A percentile compares a stretch with the other conserved stretches of the same genome.
phyloP scores from a whole-genome alignment of 352 stramenopile genomes.

The Phytophthora pluvialis region DNA sequence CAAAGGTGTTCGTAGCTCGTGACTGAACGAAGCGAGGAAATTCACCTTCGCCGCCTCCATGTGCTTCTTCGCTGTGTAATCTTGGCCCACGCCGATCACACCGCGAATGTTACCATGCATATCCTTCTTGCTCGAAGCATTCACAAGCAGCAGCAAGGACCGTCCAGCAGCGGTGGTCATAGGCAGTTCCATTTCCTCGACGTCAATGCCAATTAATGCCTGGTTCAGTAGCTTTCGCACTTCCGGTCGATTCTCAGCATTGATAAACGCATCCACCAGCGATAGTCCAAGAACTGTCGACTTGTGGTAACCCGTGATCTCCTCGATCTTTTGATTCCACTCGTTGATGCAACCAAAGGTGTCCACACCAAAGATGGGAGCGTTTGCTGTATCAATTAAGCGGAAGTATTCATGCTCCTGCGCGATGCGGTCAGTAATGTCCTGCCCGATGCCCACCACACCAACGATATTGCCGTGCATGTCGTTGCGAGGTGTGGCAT shows the following conservation, averaged over 20 bases:
- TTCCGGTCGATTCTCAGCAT: constrained; percentile 52
- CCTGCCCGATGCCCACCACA: constrained; percentile 87
- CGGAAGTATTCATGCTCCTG: constrained; percentile 84
- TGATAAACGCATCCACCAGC: constrained; percentile 72
- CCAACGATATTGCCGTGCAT: constrained; percentile 84
- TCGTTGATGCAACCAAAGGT: constrained; percentile 77
- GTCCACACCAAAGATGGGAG: constrained; percentile 80
- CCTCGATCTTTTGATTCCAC: constrained; percentile 81
- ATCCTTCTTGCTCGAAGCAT: constrained; percentile 82
- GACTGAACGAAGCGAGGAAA: constrained; percentile 73
- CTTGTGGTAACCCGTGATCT: constrained; percentile 78
- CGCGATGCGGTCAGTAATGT: constrained; percentile 81
- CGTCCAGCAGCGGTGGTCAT: constrained; percentile 60
- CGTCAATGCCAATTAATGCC: constrained; percentile 70
- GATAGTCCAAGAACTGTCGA: constrained; percentile 57
- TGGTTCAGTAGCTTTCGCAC: constrained; percentile 68
- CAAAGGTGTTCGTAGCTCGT: constrained; percentile 73
- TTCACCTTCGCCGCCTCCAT: constrained; percentile 75
- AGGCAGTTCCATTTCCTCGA: constrained; percentile 73
- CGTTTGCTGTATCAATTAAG: constrained; percentile 79
- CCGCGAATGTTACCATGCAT: constrained; percentile 89
- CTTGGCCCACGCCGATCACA: constrained; percentile 89
- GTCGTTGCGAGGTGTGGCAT: constrained; percentile 74
- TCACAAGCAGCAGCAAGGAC: constrained; percentile 62
- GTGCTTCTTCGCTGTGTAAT: constrained; percentile 85